These are phyloP conservation scores for Circinella umbellata DNA, from an alignment of 371 early-diverging fungal genomes.

Conservation along the genomic window DNA sequence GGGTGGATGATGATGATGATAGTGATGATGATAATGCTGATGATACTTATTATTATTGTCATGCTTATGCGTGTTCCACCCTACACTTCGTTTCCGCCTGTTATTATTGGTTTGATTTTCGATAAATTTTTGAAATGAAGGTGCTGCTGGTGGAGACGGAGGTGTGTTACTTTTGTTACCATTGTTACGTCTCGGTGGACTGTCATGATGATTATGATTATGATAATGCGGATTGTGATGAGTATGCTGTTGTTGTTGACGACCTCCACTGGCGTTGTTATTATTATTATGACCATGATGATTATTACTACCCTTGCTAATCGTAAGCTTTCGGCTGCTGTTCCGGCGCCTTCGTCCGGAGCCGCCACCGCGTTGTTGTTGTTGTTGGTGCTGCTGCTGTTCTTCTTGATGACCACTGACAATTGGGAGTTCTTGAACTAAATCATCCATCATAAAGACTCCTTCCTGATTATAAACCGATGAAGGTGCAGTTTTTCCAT, in stretches of 20 bases:
- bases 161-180: background rate
- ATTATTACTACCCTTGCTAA: conserved; percentile 7
- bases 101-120: background rate
- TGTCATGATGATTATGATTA: conserved; percentile 1
- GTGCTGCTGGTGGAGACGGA: conserved; percentile 12
- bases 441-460: conserved; percentile 31
- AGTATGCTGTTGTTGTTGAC: background rate
- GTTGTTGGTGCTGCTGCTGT: background rate
- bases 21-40: conserved; percentile 2
- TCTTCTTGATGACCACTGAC: conserved; percentile 7
- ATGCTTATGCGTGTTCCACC: conserved; percentile 30
- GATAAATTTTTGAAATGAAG: conserved; percentile 2
- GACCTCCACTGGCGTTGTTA: background rate
- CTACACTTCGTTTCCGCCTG: conserved; percentile 8
- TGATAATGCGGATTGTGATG: background rate
- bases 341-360: background rate
- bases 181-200: conserved; percentile 5
- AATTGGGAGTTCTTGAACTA: conserved; percentile 22
- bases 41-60: background rate
- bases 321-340: conserved; percentile 10
- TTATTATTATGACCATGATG: background rate
- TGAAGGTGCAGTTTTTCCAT: background rate
- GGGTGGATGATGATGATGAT: background rate
- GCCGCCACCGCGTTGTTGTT: background rate
- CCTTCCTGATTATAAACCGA: conserved; percentile 20